A percentile compares a stretch with the other conserved stretches of the same genome.
These are phyloP conservation scores for Phalaenopsis hybrid DNA, from an alignment of 116 monocot species.

Conservation along the genomic window DNA sequence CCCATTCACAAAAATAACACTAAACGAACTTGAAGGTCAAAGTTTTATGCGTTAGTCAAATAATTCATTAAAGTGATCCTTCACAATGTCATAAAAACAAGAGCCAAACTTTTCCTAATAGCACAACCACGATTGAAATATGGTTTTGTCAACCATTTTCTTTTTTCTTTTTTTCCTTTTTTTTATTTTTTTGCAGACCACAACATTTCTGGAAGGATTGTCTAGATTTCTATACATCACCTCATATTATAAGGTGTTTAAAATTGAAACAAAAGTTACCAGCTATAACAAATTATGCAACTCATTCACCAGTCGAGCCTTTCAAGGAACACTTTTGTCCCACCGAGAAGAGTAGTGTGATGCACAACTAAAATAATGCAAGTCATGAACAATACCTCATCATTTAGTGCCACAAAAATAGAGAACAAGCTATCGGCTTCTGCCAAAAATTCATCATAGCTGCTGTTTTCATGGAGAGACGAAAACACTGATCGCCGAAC, in stretches of 20 bases:
- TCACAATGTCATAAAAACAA: background rate
- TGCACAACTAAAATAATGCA: background rate
- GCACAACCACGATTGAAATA: background rate
- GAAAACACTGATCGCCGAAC: conserved; percentile 73
- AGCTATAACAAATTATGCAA: background rate
- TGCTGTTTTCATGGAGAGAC: conserved; percentile 47
- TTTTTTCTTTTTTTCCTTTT: too few relatives aligned
- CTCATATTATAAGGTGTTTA: background rate
- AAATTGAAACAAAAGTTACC: background rate
- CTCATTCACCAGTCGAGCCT: background rate
- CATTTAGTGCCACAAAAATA: conserved; percentile 91
- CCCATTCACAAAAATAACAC: background rate
- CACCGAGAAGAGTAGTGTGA: background rate
- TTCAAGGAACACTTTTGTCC: background rate
- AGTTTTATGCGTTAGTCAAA: background rate
- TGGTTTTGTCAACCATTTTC: background rate
- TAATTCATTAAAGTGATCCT: background rate
- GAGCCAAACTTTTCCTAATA: background rate
- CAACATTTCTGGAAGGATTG: background rate
- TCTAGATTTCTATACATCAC: background rate
- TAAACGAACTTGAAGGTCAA: background rate
- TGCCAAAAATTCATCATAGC: conserved; percentile 94
- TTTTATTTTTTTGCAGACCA: background rate
- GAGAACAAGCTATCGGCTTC: conserved; percentile 86
- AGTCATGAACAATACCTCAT: conserved; percentile 55